Percentiles rank a stretch among this genome's conserved stretches.
These are phyloP conservation scores for Ascochyta fabae DNA, from an alignment of 2,329 filamentous ascomycete genomes.

Conservation along the genomic window DNA sequence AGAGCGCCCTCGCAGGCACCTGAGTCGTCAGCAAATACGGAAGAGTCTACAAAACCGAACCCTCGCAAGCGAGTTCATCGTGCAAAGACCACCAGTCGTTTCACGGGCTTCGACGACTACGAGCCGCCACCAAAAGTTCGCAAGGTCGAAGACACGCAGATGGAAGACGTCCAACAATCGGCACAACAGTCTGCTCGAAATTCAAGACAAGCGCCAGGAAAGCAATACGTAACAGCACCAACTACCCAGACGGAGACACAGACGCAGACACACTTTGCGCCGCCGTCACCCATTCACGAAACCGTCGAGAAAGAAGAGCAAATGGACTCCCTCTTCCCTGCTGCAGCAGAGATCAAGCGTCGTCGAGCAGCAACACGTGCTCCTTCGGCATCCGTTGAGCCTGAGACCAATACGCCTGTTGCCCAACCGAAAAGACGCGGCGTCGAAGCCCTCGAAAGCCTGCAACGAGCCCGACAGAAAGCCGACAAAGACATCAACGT, in stretches of 20 bases:
- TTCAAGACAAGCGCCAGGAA: conserved; percentile 18
- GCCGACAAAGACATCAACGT: conserved; percentile 70
- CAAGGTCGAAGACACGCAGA: conserved; percentile 36
- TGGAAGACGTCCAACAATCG: conserved; percentile 36
- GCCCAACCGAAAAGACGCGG: conserved; percentile 27
- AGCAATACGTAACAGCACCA: conserved; percentile 21
- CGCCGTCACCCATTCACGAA: conserved; percentile 46
- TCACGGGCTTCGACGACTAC: conserved; percentile 75
- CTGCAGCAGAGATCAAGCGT: conserved; percentile 78
- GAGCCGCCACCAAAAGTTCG: conserved; percentile 40
- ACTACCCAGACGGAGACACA: conserved; percentile 26
- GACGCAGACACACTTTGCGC: conserved; percentile 28
- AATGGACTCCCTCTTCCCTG: conserved; percentile 77
- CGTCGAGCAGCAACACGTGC: conserved; percentile 58
- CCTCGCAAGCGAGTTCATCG: conserved; percentile 44
- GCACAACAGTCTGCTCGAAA: conserved; percentile 3
- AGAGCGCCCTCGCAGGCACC: conserved; percentile 27
- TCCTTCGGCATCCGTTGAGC: conserved; percentile 36
- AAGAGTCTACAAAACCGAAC: conserved; percentile 31
- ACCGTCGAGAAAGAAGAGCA: conserved; percentile 57
- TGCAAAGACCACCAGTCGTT: conserved; percentile 57
- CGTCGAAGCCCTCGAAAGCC: conserved; percentile 51
- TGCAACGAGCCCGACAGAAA: conserved; percentile 48
- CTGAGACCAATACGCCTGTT: conserved; percentile 48
- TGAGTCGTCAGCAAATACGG: conserved; percentile 21